Evolutionary conservation across 176 grass and related monocot genomes (phyloP).

Genomic region (Zizania latifolia): DNA sequence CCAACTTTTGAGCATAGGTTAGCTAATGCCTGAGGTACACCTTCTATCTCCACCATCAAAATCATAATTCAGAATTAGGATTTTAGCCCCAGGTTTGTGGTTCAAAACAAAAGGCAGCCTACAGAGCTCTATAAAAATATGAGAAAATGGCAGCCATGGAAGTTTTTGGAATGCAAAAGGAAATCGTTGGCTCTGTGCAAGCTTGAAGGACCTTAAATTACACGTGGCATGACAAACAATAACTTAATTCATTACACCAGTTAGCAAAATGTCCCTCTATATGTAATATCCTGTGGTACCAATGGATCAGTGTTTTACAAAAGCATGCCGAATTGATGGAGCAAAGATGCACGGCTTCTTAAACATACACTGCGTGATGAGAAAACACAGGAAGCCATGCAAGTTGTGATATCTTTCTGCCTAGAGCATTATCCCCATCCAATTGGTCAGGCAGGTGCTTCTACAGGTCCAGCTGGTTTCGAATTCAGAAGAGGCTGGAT

Average conservation of each 20-base stretch:
- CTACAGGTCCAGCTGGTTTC: constrained; percentile 29
- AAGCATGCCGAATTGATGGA: constrained; percentile 2
- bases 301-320: constrained; percentile 26
- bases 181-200: background rate
- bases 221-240: background rate
- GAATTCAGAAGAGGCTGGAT: constrained; percentile 73
- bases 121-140: background rate
- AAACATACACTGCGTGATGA: background rate
- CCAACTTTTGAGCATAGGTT: background rate
- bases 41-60: background rate
- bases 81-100: background rate
- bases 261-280: constrained; percentile 29
- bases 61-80: background rate
- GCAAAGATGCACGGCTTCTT: constrained; percentile 18
- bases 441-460: constrained; percentile 27
- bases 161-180: background rate
- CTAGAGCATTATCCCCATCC: background rate
- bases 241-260: background rate
- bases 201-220: background rate
- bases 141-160: background rate
- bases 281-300: constrained; percentile 26
- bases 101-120: background rate
- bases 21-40: background rate
- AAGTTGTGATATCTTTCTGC: constrained; percentile 3
- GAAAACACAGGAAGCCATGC: constrained; percentile 2